A percentile compares a stretch with the other conserved stretches of the same genome.
Evolutionary conservation across 371 early-diverging fungal species (phyloP).

Genomic region (Saksenaea oblongispora): DNA sequence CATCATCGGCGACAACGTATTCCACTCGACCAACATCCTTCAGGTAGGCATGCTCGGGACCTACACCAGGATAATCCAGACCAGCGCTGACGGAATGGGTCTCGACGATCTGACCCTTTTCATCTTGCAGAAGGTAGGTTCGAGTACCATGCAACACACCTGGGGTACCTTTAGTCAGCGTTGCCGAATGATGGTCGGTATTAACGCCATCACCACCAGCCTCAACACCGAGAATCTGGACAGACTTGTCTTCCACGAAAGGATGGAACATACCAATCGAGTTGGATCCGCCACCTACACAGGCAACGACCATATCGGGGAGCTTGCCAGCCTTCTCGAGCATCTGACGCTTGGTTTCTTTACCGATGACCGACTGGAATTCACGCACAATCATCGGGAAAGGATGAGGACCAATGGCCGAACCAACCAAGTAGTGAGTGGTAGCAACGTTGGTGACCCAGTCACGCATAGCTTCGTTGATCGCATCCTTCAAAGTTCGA

Average conservation of each 20-base stretch:
- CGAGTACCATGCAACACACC: constrained; percentile 97
- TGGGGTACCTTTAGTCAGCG: constrained; percentile 82
- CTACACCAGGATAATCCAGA: constrained; percentile 97
- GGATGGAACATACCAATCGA: constrained; percentile 97
- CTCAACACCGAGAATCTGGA: constrained; percentile 91
- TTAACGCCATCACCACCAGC: constrained; percentile 91
- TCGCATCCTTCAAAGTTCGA: constrained; percentile 94
- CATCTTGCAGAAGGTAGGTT: constrained; percentile 92
- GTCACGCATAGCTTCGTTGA: constrained; percentile 98
- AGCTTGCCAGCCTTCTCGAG: constrained; percentile 77
- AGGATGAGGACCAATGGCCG: constrained; percentile 94
- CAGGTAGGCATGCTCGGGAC: constrained; percentile 94
- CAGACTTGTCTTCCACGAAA: constrained; percentile 80
- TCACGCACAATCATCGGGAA: constrained; percentile 96
- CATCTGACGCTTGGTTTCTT: constrained; percentile 86
- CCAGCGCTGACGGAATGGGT: constrained; percentile 96
- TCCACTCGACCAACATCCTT: constrained; percentile 87
- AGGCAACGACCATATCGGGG: constrained; percentile 93
- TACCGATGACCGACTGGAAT: constrained; percentile 94
- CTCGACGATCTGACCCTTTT: constrained; percentile 92
- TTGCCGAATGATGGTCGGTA: constrained; percentile 89
- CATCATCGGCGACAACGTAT: constrained; percentile 85
- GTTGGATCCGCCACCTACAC: constrained; percentile 95
- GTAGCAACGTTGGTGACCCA: constrained; percentile 94
- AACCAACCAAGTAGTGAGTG: constrained; percentile 96